These are phyloP conservation scores for Malus asiatica DNA, from an alignment of 306 rosid genomes.

Conservation along the genomic window DNA sequence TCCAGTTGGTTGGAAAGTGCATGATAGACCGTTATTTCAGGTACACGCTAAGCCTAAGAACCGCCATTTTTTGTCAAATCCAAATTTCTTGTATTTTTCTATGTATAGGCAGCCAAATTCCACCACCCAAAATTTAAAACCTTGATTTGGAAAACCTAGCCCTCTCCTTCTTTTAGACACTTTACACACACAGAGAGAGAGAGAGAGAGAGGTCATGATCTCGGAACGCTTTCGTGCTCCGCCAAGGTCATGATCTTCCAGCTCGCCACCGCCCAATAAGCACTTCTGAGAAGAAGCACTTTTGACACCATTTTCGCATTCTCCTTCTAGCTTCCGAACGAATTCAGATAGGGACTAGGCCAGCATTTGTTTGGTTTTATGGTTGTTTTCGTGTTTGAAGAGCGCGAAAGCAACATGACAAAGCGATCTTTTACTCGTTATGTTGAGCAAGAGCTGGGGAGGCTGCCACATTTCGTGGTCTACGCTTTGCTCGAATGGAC, in stretches of 20 bases:
- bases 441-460: constrained; percentile 54
- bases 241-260: constrained; percentile 66
- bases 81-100: constrained; percentile 8
- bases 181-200: constrained; percentile 11
- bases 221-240: constrained; percentile 17
- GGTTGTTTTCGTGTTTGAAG: background rate
- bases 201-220: constrained; percentile 48
- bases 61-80: constrained; percentile 17
- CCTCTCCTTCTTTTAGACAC: background rate
- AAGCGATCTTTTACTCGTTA: constrained; percentile 41
- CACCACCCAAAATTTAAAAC: constrained; percentile 42
- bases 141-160: constrained; percentile 18
- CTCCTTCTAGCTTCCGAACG: background rate
- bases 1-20: constrained; percentile 26
- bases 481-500: constrained; percentile 74
- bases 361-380: background rate
- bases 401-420: constrained; percentile 22
- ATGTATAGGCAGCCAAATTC: constrained; percentile 34
- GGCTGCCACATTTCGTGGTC: constrained; percentile 56
- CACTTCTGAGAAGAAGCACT: background rate
- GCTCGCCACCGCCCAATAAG: constrained; percentile 7
- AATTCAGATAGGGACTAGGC: background rate
- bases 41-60: constrained; percentile 17
- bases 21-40: constrained; percentile 70
- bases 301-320: background rate